A percentile compares a stretch with the other conserved stretches of the same genome.
Evolutionary conservation across 2,329 filamentous ascomycete species (phyloP).

Genomic region (Venturia effusa): DNA sequence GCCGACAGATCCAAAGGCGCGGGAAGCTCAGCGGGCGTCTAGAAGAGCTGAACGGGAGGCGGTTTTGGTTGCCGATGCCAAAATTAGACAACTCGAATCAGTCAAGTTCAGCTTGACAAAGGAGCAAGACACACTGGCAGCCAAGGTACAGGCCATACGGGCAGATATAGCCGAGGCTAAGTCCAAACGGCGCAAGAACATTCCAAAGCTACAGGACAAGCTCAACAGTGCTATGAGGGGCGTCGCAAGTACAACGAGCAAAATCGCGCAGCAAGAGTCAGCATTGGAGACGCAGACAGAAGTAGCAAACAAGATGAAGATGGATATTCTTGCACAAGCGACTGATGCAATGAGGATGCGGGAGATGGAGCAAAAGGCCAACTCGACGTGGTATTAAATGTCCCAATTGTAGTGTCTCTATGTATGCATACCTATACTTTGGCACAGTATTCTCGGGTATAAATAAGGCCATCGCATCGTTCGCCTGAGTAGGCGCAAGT

Average conservation of each 20-base stretch:
- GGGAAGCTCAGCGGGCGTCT: neutral
- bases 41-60: neutral
- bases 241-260: neutral
- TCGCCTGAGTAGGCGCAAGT: neutral
- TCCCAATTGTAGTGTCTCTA: neutral
- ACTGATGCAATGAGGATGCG: neutral
- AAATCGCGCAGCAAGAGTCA: neutral
- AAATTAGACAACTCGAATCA: neutral
- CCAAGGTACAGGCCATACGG: neutral
- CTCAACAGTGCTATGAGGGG: neutral
- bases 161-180: neutral
- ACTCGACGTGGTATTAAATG: neutral
- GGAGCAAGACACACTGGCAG: neutral
- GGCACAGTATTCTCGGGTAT: neutral
- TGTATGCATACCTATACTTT: neutral
- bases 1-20: neutral
- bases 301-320: neutral
- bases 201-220: neutral
- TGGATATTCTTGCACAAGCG: neutral
- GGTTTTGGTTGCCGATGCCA: neutral
- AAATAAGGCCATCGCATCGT: neutral
- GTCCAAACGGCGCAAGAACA: neutral
- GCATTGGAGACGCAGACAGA: neutral
- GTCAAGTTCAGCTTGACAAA: neutral
- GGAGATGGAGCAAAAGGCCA: neutral